Evolutionary conservation across 73 alveolate genomes (phyloP).

Genomic region (Paramecium sonneborni): DNA sequence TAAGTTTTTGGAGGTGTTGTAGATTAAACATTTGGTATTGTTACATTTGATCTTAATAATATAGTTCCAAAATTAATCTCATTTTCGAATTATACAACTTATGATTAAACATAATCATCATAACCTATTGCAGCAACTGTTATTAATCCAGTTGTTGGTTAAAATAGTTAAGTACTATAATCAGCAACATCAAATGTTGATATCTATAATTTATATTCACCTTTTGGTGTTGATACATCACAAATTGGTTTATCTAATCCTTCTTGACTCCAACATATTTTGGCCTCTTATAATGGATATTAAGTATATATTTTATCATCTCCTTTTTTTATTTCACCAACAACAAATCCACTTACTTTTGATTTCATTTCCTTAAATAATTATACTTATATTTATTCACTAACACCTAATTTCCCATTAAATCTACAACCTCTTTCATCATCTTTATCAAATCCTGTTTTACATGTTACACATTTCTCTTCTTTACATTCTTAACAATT

Average conservation of each 20-base stretch:
- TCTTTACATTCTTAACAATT: conserved; percentile 19
- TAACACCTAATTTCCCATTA: neutral
- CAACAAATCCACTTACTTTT: conserved; percentile 20
- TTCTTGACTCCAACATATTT: conserved; percentile 7
- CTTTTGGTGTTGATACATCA: neutral
- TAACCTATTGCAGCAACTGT: neutral
- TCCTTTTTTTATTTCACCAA: neutral
- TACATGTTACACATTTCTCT: neutral
- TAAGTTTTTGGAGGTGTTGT: neutral
- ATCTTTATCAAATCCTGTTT: neutral
- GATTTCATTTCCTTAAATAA: neutral
- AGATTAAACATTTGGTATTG: neutral
- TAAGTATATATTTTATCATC: neutral
- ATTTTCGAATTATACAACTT: neutral
- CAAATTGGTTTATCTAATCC: conserved; percentile 33
- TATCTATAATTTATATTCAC: neutral
- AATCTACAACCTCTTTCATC: conserved; percentile 4
- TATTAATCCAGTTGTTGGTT: conserved; percentile 28
- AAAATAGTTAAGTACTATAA: neutral
- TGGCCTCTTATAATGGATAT: neutral
- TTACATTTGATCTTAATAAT: neutral
- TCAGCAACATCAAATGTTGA: conserved; percentile 15
- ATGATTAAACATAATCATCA: neutral
- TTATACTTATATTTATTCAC: neutral
- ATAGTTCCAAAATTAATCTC: conserved; percentile 34